Evolutionary conservation across 2,329 filamentous ascomycete species (phyloP).

Genomic region (Myriosclerotinia scirpicola): DNA sequence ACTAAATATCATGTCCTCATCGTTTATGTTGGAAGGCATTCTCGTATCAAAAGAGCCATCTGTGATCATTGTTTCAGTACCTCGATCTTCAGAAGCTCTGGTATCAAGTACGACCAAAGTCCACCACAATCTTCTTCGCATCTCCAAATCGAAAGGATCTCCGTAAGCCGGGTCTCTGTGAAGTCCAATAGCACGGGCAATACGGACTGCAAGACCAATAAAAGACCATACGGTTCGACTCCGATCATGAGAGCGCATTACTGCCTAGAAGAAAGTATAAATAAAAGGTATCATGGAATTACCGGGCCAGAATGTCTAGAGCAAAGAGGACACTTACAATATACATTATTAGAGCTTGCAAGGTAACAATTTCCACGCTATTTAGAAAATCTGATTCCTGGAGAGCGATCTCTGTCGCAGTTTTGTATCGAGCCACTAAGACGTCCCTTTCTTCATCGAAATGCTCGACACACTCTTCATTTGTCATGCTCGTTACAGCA

Average conservation of each 20-base stretch:
- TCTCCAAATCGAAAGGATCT: conserved; percentile 50
- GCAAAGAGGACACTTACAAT: conserved; percentile 48
- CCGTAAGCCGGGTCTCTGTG: conserved; percentile 50
- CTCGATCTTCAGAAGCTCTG: conserved; percentile 51
- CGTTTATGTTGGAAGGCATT: conserved; percentile 53
- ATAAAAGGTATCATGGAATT: conserved; percentile 6
- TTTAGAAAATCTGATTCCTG: conserved; percentile 58
- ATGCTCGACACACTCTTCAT: conserved; percentile 47
- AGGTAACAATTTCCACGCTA: conserved; percentile 59
- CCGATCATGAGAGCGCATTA: conserved; percentile 33
- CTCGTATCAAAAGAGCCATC: conserved; percentile 48
- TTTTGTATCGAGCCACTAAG: conserved; percentile 24
- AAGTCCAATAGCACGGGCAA: conserved; percentile 47
- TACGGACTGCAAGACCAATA: conserved; percentile 42
- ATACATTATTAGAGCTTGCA: conserved; percentile 64
- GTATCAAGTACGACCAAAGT: conserved; percentile 50
- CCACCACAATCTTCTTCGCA: conserved; percentile 54
- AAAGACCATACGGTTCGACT: conserved; percentile 45
- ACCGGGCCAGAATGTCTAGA: neutral
- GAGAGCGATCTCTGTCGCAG: conserved; percentile 26
- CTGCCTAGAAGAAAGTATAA: conserved; percentile 11
- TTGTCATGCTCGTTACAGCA: conserved; percentile 43
- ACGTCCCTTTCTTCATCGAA: conserved; percentile 52
- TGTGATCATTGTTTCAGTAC: conserved; percentile 47
- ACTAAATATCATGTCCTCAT: conserved; percentile 46